Conservation (phyloP, 1,284 basidiomycete species). For the Malassezia japonica region DNA sequence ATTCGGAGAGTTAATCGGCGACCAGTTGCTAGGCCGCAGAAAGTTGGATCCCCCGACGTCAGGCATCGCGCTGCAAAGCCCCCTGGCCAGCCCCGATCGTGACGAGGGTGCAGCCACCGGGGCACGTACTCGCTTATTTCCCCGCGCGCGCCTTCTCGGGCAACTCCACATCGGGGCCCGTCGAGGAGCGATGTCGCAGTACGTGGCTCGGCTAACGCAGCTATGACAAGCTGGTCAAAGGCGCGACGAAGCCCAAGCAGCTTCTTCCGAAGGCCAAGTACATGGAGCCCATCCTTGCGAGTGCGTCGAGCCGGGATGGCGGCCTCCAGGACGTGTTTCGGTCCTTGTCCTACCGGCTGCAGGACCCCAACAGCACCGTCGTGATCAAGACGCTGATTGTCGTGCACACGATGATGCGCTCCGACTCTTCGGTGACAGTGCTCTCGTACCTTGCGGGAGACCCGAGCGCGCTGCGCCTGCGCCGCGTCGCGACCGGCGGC, state of each 20-base stretch:
- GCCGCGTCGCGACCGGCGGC: constrained; percentile 57
- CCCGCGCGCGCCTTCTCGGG: too few relatives aligned
- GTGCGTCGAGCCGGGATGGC: constrained; percentile 85
- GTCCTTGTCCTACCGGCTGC: constrained; percentile 68
- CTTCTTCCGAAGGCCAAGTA: constrained; percentile 45
- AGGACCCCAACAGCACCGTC: constrained; percentile 81
- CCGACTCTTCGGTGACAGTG: constrained; percentile 82
- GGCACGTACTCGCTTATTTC: neutral
- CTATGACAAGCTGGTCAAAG: constrained; percentile 45
- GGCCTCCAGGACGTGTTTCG: constrained; percentile 82
- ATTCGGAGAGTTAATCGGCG: neutral
- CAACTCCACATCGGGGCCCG: neutral
- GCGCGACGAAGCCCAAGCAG: constrained; percentile 46
- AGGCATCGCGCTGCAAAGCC: neutral
- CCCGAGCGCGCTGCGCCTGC: constrained; percentile 63
- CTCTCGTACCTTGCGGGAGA: constrained; percentile 63
- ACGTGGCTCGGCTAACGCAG: constrained; percentile 12
- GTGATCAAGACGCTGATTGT: constrained; percentile 95
- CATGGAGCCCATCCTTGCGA: constrained; percentile 69
- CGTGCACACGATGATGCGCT: constrained; percentile 87
- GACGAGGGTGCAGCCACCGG: too few relatives aligned
- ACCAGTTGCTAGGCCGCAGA: neutral
- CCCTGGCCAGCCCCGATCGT: too few relatives aligned
- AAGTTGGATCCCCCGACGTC: neutral
- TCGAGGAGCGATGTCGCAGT: constrained; percentile 14